Evolutionary conservation across 1,139 yeast species (phyloP).

Genomic region (Lodderomyces parapsilosis): DNA sequence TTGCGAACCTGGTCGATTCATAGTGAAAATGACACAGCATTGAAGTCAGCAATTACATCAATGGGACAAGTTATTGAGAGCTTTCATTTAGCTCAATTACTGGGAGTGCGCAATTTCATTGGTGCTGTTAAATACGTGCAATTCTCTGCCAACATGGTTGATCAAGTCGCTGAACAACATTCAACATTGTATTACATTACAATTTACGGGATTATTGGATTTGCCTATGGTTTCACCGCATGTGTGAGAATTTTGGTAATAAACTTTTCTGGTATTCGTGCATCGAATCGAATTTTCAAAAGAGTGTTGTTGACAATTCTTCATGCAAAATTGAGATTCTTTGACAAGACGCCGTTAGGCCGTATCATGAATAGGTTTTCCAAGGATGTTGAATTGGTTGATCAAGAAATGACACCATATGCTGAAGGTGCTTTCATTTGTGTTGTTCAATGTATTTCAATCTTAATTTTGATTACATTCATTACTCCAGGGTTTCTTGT

Average conservation of each 20-base stretch:
- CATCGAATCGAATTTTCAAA: constrained; percentile 74
- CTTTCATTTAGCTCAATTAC: constrained; percentile 17
- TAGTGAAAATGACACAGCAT: constrained; percentile 21
- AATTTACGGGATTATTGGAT: constrained; percentile 70
- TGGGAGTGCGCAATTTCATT: constrained; percentile 22
- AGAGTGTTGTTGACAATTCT: constrained; percentile 63
- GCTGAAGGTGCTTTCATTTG: constrained; percentile 74
- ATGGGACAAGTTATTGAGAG: constrained; percentile 18
- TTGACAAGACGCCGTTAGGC: constrained; percentile 94
- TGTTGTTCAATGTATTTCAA: constrained; percentile 65
- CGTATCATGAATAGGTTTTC: constrained; percentile 97
- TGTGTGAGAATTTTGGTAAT: constrained; percentile 58
- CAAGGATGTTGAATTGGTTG: constrained; percentile 90
- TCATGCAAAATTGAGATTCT: constrained; percentile 81
- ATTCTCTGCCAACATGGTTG: constrained; percentile 11
- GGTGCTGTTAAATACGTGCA: constrained; percentile 16
- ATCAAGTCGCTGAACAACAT: constrained; percentile 26
- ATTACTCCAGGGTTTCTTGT: constrained; percentile 86
- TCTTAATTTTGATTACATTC: constrained; percentile 67
- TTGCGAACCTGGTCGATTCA: constrained; percentile 70
- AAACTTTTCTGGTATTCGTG: constrained; percentile 71
- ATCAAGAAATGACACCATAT: constrained; percentile 86
- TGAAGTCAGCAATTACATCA: constrained; percentile 16
- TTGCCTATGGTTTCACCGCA: constrained; percentile 54
- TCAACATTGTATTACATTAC: constrained; percentile 62